Evolutionary conservation across 2,329 filamentous ascomycete genomes (phyloP).

Genomic region (Trichoderma citrinoviride): DNA sequence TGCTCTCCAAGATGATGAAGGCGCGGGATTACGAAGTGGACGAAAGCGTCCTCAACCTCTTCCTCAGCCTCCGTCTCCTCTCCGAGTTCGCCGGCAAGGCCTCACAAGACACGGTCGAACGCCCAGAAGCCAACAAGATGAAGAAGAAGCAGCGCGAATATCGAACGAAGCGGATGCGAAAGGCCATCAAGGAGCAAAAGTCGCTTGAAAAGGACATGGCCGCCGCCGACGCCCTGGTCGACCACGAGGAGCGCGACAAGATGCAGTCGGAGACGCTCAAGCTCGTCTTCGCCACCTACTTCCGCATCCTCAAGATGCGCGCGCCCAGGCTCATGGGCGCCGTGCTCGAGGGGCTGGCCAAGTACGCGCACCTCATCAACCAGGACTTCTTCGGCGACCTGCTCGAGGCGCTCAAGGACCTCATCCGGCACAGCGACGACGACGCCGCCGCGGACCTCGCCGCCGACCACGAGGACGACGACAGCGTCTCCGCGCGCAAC

Average conservation of each 20-base stretch:
- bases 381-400: slow-evolving; percentile 98
- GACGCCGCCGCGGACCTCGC: slow-evolving; percentile 40
- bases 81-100: slow-evolving; percentile 84
- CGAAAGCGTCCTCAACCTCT: slow-evolving; percentile 84
- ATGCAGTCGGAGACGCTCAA: slow-evolving; percentile 97
- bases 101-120: slow-evolving; percentile 73
- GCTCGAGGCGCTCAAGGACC: slow-evolving; percentile 88
- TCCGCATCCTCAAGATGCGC: slow-evolving; percentile 84
- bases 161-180: slow-evolving; percentile 82
- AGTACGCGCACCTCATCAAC: slow-evolving; percentile 95
- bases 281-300: slow-evolving; percentile 92
- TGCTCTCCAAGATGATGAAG: slow-evolving; percentile 95
- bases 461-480: slow-evolving; percentile 39
- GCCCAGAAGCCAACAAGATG: slow-evolving; percentile 41
- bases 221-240: slow-evolving; percentile 85
- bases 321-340: slow-evolving; percentile 89
- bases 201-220: slow-evolving; percentile 89
- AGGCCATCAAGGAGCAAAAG: slow-evolving; percentile 81
- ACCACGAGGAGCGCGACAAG: slow-evolving; percentile 86
- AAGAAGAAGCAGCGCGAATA: slow-evolving; percentile 73
- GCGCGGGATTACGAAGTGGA: slow-evolving; percentile 77
- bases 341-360: slow-evolving; percentile 88
- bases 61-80: slow-evolving; percentile 83
- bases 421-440: slow-evolving; percentile 73
- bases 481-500: slow-evolving; percentile 54